Conservation (phyloP, 2,329 filamentous ascomycete species). For the Hypoxylon sp. region DNA sequence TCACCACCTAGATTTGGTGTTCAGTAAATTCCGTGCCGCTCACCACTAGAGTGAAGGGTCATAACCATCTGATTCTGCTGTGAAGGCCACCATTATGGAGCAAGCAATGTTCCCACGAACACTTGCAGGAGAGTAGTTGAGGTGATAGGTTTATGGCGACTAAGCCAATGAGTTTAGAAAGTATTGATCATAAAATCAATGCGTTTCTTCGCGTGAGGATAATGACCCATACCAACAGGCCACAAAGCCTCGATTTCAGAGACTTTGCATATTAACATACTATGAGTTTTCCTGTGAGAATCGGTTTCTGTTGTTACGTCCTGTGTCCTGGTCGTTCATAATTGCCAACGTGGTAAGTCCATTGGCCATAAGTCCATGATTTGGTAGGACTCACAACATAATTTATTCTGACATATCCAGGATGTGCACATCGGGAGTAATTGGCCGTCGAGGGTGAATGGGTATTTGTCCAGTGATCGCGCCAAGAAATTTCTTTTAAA, state of each 20-base stretch:
- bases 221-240: slow-evolving; percentile 3
- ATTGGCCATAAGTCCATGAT: slow-evolving; percentile 24
- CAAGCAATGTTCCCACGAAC: slow-evolving; percentile 10
- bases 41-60: slow-evolving; percentile 15
- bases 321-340: slow-evolving; percentile 22
- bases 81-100: slow-evolving; percentile 20
- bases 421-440: slow-evolving; percentile 26
- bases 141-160: slow-evolving; percentile 6
- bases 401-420: slow-evolving; percentile 39
- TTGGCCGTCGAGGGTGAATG: slow-evolving; percentile 5
- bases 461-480: slow-evolving; percentile 25
- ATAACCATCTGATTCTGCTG: slow-evolving; percentile 8
- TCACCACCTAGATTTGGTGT: slow-evolving; percentile 19
- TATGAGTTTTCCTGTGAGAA: slow-evolving; percentile 2
- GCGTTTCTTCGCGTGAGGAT: slow-evolving; percentile 6
- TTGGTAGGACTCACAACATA: slow-evolving; percentile 30
- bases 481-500: slow-evolving; percentile 31
- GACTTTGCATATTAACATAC: slow-evolving; percentile 13
- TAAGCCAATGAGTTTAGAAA: slow-evolving; percentile 4
- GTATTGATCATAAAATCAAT: slow-evolving; percentile 2
- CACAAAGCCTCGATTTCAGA: slow-evolving; percentile 6
- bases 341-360: slow-evolving; percentile 34
- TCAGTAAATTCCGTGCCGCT: slow-evolving; percentile 4
- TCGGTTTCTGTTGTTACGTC: slow-evolving; percentile 14
- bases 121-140: slow-evolving; percentile 12